Evolutionary conservation across 208 protist genomes (phyloP).

Genomic region (Naegleria fowleri): DNA sequence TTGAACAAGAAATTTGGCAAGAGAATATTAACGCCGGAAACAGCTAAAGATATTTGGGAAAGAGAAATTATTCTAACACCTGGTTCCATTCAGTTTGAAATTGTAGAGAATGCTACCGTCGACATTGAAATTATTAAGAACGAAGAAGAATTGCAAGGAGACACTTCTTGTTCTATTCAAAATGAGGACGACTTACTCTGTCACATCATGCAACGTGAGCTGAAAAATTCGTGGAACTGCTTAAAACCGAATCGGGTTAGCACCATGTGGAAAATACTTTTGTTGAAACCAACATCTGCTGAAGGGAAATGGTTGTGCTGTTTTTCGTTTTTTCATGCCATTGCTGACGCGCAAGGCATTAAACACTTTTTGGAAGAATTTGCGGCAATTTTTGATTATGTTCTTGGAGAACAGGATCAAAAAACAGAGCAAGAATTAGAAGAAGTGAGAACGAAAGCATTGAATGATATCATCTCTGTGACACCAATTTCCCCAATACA

Average conservation of each 20-base stretch:
- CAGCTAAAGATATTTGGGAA: neutral
- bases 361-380: neutral
- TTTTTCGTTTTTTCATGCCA: neutral
- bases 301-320: neutral
- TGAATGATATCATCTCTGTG: neutral
- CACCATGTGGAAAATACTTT: neutral
- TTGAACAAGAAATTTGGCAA: neutral
- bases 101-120: neutral
- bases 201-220: neutral
- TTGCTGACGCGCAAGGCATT: neutral
- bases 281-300: neutral
- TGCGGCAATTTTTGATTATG: neutral
- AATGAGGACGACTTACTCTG: neutral
- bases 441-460: neutral
- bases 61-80: neutral
- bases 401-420: neutral
- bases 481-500: neutral
- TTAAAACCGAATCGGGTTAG: neutral
- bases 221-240: neutral
- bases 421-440: neutral
- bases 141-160: neutral
- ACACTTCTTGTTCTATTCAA: neutral
- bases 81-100: neutral
- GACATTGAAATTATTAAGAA: neutral
- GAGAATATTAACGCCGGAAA: neutral